A percentile compares a stretch with the other conserved stretches of the same genome.
These are phyloP conservation scores for Cladosporium oxysporum DNA, from an alignment of 2,329 filamentous ascomycete genomes.

Conservation along the genomic window DNA sequence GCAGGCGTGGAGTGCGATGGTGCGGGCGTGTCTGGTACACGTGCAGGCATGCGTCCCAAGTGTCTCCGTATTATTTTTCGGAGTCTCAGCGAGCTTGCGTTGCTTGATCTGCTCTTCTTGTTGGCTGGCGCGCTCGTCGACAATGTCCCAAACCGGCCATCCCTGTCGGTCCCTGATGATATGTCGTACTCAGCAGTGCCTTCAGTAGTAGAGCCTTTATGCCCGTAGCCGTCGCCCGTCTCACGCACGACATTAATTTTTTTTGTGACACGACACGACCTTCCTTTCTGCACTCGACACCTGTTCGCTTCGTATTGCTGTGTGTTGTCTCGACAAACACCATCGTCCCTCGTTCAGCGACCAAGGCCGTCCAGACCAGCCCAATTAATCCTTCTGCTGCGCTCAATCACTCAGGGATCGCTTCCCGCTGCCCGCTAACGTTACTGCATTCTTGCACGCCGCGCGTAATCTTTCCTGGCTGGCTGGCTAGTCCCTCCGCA, in stretches of 20 bases:
- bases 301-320: not conserved
- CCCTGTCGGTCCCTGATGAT: slow-evolving; percentile 8
- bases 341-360: not conserved
- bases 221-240: slow-evolving; percentile 6
- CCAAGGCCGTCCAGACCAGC: not conserved
- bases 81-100: not conserved
- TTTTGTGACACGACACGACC: slow-evolving; percentile 2
- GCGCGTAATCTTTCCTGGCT: slow-evolving; percentile 17
- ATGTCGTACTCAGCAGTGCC: slow-evolving; percentile 7
- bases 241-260: not conserved
- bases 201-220: not conserved
- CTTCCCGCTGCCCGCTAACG: slow-evolving; percentile 13
- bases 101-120: not conserved
- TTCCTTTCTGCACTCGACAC: slow-evolving; percentile 5
- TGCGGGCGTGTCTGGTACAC: slow-evolving; percentile 1
- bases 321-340: not conserved
- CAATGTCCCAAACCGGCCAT: not conserved
- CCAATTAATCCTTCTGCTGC: not conserved
- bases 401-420: slow-evolving; percentile 6
- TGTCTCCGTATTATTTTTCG: not conserved
- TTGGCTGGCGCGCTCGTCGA: not conserved
- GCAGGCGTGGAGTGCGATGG: slow-evolving; percentile 4
- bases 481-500: not conserved
- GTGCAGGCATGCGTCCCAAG: slow-evolving; percentile 11
- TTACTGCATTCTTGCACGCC: slow-evolving; percentile 15